Evolutionary conservation across 352 stramenopile genomes (phyloP).

Genomic region (Phytophthora constricta): DNA sequence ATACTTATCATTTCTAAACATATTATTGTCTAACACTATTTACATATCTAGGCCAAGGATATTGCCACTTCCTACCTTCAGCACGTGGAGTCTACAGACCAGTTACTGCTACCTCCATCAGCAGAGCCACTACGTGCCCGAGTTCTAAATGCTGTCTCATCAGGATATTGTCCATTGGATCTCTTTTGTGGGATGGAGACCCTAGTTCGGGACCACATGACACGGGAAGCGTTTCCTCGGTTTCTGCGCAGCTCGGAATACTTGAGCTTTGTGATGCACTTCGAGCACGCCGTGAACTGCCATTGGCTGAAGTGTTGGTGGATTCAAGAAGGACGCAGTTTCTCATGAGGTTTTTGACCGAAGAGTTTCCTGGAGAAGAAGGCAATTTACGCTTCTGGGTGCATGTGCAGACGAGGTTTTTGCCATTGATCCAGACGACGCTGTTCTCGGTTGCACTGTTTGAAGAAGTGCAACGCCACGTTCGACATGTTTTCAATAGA

Average conservation of each 20-base stretch:
- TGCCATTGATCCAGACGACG: slow-evolving; percentile 69
- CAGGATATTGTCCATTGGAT: slow-evolving; percentile 47
- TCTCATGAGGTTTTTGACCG: slow-evolving; percentile 56
- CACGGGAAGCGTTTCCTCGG: slow-evolving; percentile 53
- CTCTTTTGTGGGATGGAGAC: slow-evolving; percentile 71
- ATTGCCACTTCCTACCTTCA: slow-evolving; percentile 50
- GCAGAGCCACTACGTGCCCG: slow-evolving; percentile 37
- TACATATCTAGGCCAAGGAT: slow-evolving; percentile 48
- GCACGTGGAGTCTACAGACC: slow-evolving; percentile 30
- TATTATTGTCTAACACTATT: too few relatives aligned
- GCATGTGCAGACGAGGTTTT: slow-evolving; percentile 73
- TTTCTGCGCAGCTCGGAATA: slow-evolving; percentile 63
- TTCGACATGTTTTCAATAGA: slow-evolving; percentile 71
- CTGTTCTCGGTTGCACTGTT: slow-evolving; percentile 76
- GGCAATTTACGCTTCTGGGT: slow-evolving; percentile 80
- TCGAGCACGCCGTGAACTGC: slow-evolving; percentile 57
- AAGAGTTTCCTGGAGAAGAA: slow-evolving; percentile 34
- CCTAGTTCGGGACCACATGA: slow-evolving; percentile 54
- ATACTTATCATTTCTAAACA: too few relatives aligned
- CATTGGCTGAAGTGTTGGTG: slow-evolving; percentile 71
- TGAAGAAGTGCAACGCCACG: slow-evolving; percentile 69
- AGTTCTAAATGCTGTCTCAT: slow-evolving; percentile 38
- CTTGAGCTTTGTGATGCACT: slow-evolving; percentile 59
- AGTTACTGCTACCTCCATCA: slow-evolving; percentile 28
- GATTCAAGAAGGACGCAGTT: slow-evolving; percentile 60